Percentiles rank a stretch among this genome's conserved stretches.
Conservation (phyloP, 2,329 filamentous ascomycete genomes). For the Onygenales sp. region DNA sequence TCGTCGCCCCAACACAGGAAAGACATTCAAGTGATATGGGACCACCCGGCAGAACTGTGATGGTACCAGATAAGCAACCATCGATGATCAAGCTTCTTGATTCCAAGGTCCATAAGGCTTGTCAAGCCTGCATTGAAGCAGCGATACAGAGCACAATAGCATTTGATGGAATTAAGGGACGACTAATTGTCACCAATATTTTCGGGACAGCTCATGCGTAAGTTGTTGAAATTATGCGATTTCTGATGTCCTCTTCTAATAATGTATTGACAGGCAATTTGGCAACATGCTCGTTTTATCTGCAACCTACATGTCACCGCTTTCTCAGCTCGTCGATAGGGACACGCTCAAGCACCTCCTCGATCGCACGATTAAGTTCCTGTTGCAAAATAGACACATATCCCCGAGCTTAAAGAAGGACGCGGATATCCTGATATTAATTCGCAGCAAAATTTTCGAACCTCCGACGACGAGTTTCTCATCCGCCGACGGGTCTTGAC, state of each 20-base stretch:
- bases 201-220: conserved; percentile 95
- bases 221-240: conserved; percentile 32
- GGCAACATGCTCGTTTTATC: conserved; percentile 88
- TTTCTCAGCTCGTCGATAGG: conserved; percentile 49
- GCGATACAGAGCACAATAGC: conserved; percentile 78
- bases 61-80: conserved; percentile 13
- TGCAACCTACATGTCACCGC: conserved; percentile 63
- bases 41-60: conserved; percentile 17
- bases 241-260: neutral
- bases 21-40: conserved; percentile 26
- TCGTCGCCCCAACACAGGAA: conserved; percentile 21
- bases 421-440: conserved; percentile 58
- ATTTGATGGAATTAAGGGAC: conserved; percentile 55
- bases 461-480: conserved; percentile 5
- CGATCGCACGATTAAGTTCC: conserved; percentile 64
- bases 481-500: neutral
- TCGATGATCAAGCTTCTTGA: conserved; percentile 30
- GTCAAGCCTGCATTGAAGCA: conserved; percentile 56
- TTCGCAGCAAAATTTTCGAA: conserved; percentile 33
- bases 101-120: conserved; percentile 44
- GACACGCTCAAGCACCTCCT: conserved; percentile 53
- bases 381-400: conserved; percentile 59
- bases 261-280: conserved; percentile 62
- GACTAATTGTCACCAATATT: conserved; percentile 86
- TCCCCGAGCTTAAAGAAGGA: conserved; percentile 68